phyloP scores from a whole-genome alignment of 108 stramenopile species.

The Nitzschia sp. region DNA sequence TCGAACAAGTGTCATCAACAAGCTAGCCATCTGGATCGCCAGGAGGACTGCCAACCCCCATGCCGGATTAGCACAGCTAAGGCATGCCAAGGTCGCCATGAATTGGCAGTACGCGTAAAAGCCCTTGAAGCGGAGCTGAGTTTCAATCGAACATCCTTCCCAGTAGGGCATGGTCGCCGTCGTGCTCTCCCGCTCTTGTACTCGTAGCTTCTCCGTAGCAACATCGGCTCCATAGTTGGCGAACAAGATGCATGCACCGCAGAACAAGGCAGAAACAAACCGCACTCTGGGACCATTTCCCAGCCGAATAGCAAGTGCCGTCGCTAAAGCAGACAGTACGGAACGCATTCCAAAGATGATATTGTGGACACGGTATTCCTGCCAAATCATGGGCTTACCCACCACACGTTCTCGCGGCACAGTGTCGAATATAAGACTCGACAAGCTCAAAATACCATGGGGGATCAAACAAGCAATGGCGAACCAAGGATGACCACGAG shows the following conservation, averaged over 20 bases:
- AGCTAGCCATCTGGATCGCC: constrained; percentile 63
- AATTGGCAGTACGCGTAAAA: constrained; percentile 75
- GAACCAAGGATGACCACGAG: constrained; percentile 4
- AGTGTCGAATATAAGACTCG: constrained; percentile 60
- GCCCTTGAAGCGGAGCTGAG: constrained; percentile 62
- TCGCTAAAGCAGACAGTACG: constrained; percentile 28
- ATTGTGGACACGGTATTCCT: constrained; percentile 64
- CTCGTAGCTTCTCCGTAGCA: constrained; percentile 48
- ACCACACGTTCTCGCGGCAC: constrained; percentile 66
- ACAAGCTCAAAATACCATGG: constrained; percentile 53
- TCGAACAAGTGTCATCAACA: constrained; percentile 74
- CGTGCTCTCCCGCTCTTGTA: constrained; percentile 41
- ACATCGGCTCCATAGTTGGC: constrained; percentile 45
- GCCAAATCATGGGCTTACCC: constrained; percentile 72
- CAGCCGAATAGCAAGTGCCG: constrained; percentile 23
- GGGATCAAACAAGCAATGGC: constrained; percentile 47
- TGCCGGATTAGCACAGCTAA: constrained; percentile 43
- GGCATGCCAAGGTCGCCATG: constrained; percentile 60
- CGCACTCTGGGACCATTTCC: constrained; percentile 29
- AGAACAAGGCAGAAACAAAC: constrained; percentile 31
- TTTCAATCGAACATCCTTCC: constrained; percentile 54
- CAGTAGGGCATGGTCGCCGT: constrained; percentile 77
- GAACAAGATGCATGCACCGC: constrained; percentile 25
- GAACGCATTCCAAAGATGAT: constrained; percentile 60
- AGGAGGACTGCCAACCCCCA: constrained; percentile 57